Base-by-base conservation (phyloP, 352 stramenopile species). In the Phytopythium cucurbitacearum region DNA sequence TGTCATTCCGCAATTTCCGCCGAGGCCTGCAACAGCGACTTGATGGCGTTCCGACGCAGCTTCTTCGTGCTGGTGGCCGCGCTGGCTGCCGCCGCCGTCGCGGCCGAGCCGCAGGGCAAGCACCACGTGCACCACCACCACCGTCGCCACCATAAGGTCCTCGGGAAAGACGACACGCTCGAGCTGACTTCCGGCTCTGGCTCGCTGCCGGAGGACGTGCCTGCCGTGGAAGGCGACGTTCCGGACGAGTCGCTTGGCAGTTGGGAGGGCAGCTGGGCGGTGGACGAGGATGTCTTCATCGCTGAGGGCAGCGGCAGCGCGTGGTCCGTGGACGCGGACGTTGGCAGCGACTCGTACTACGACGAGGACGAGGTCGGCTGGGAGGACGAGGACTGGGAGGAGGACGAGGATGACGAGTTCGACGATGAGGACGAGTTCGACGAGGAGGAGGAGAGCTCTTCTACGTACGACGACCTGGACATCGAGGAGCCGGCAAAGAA, bases 51-150 rank as follows among this genome's bases (percentile, higher is more conserved):
- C 55, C 59, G 66, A 33, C 55, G 47, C 42, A 59, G 16, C 35
- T 71, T 71, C 36, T 64, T 67, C 56, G 16, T 71, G 33, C 44
- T 75, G 16, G 51, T 66, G 37, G 56, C 59, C 33, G 59, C 66
- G 40, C 40, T 75, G 36, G 59, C 51, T 1, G 62, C 56, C 4
- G 37, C 41, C 32, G 56, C 50, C 42, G 59, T 69, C 7, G 53
- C 53, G 4, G 65, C 55, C 3, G 44, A 45, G 36, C 53, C 71
- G 42, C 42, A 66, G 46, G 56, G 34, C 11, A 41, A 16, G 28
- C 60, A 67, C 57, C 50, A 69, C 51, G 46, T 56, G 47, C 49
- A 40, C 36, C 38, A 43, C 13, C 53, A 65, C 48, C 56, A 69
- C 35, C 60, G 67, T 16, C 46, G 60, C 40, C 47, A 43, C 47